Evolutionary conservation across 257 asterid genomes (phyloP).

Genomic region (Salvia miltiorrhiza): DNA sequence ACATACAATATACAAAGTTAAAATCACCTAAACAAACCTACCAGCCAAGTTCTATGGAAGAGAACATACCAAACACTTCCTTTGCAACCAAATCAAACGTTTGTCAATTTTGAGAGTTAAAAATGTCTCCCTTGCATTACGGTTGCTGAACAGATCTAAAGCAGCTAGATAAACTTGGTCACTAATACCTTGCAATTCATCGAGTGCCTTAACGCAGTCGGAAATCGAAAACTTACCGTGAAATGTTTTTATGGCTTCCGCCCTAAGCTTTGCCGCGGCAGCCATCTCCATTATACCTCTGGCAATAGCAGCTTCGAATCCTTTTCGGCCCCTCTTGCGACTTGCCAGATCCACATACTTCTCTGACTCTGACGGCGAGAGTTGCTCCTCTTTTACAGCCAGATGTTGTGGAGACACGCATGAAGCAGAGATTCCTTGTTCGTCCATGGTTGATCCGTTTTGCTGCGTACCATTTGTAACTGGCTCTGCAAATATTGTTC

Average conservation of each 20-base stretch:
- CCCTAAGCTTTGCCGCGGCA: slow-evolving; percentile 60
- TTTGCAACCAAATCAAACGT: slow-evolving; percentile 64
- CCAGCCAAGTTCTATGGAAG: slow-evolving; percentile 2
- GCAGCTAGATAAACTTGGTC: slow-evolving; percentile 62
- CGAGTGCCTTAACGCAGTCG: slow-evolving; percentile 64
- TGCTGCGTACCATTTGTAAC: slow-evolving; percentile 22
- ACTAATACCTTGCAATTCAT: slow-evolving; percentile 53
- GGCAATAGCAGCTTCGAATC: slow-evolving; percentile 67
- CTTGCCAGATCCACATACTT: slow-evolving; percentile 31
- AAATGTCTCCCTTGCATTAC: slow-evolving; percentile 66
- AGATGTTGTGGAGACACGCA: slow-evolving; percentile 28
- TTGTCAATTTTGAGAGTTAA: slow-evolving; percentile 57
- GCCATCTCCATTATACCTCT: slow-evolving; percentile 79
- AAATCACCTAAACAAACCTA: background rate
- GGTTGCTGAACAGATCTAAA: slow-evolving; percentile 62
- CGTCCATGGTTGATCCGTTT: slow-evolving; percentile 35
- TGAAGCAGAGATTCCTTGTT: slow-evolving; percentile 28
- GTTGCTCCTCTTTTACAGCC: slow-evolving; percentile 33
- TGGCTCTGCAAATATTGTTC: slow-evolving; percentile 49
- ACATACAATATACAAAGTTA: slow-evolving; percentile 14
- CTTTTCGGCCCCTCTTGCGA: slow-evolving; percentile 67
- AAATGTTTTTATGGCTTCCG: slow-evolving; percentile 46
- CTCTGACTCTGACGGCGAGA: slow-evolving; percentile 60
- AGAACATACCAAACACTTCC: slow-evolving; percentile 37
- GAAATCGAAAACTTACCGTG: slow-evolving; percentile 49